phyloP scores from a whole-genome alignment of 176 grass and related monocot genomes.

The Elymus sibiricus region DNA sequence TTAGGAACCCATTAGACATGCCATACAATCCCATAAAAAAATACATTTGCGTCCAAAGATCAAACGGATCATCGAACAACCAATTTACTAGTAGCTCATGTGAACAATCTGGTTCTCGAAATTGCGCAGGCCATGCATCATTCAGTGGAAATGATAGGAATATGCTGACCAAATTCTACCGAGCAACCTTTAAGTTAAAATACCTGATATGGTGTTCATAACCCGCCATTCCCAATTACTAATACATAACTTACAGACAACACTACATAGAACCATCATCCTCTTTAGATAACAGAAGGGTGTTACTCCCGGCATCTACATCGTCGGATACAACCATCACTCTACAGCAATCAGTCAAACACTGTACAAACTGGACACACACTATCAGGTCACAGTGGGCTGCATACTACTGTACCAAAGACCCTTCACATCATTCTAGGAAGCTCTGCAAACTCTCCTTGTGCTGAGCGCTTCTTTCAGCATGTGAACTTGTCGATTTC shows the following conservation, averaged over 20 bases:
- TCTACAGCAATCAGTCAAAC: slow-evolving; percentile 1
- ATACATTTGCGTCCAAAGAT: neutral
- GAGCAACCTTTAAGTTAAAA: neutral
- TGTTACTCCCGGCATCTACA: neutral
- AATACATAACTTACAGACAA: slow-evolving; percentile 13
- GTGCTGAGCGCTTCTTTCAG: slow-evolving; percentile 1
- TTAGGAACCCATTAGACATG: too few species aligned
- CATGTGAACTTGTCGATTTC: slow-evolving; percentile 45
- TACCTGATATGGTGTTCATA: neutral
- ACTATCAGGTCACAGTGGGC: slow-evolving; percentile 14
- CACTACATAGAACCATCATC: slow-evolving; percentile 10
- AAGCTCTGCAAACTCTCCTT: neutral
- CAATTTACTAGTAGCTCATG: neutral
- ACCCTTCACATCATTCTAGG: neutral
- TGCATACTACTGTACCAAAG: slow-evolving; percentile 1
- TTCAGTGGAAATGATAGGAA: neutral
- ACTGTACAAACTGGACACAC: slow-evolving; percentile 24
- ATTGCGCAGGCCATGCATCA: neutral
- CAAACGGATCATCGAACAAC: neutral
- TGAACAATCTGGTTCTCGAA: neutral
- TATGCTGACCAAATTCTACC: neutral
- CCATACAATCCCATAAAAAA: neutral
- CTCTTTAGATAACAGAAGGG: neutral
- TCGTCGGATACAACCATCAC: slow-evolving; percentile 5
- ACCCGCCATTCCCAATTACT: neutral